Conservation (phyloP, 805 yeast genomes). For the Cyberlindnera amylophila region DNA sequence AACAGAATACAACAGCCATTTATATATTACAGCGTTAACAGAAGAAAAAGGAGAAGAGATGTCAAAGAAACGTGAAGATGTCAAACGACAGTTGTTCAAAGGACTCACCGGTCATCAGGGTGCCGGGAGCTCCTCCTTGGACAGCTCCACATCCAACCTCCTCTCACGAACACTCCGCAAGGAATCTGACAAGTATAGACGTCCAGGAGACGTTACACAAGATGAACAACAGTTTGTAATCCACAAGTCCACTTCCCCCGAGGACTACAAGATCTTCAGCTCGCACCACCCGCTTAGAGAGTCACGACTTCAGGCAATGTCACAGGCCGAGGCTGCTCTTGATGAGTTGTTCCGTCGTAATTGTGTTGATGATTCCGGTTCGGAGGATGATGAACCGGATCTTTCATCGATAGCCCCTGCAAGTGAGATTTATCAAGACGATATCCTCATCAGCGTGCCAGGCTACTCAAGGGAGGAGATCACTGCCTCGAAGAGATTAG, state of each 20-base stretch:
- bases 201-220: conserved; percentile 4
- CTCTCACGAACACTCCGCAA: conserved; percentile 26
- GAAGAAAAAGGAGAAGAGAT: no score
- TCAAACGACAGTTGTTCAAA: conserved; percentile 25
- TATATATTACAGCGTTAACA: no score
- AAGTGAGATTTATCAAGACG: conserved; percentile 18
- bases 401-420: conserved; percentile 21
- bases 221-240: conserved; percentile 23
- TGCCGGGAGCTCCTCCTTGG: conserved; percentile 10
- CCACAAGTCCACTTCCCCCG: conserved; percentile 27
- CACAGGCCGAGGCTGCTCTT: conserved; percentile 24
- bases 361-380: conserved; percentile 24
- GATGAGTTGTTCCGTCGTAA: conserved; percentile 23
- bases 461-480: conserved; percentile 28
- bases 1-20: no score
- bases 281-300: conserved; percentile 23
- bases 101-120: conserved; percentile 13
- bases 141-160: conserved; percentile 20
- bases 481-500: conserved; percentile 23
- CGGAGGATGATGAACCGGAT: conserved; percentile 28
- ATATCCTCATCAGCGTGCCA: conserved; percentile 25
- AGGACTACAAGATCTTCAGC: conserved; percentile 24
- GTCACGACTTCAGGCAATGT: conserved; percentile 24
- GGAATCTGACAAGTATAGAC: conserved; percentile 24
- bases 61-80: conserved; percentile 19